These are phyloP conservation scores for Auricularia cornea DNA, from an alignment of 768 basidiomycete species.

Conservation along the genomic window DNA sequence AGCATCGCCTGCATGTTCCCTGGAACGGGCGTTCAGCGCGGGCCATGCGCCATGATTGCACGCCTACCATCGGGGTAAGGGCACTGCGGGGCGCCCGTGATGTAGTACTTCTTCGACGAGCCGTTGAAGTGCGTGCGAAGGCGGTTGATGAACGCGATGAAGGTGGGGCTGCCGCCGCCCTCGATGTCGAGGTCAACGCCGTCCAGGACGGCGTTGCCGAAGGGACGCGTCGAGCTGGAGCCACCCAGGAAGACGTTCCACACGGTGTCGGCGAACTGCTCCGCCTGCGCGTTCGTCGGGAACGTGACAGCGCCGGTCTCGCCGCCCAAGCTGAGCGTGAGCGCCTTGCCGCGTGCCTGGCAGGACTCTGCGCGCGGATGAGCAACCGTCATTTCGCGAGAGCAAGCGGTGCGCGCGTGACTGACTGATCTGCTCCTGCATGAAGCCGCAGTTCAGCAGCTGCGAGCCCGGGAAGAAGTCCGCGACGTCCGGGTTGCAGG, in stretches of 20 bases:
- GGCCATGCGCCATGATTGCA: too few relatives aligned
- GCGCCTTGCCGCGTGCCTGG: constrained; percentile 51
- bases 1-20: constrained; percentile 46
- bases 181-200: constrained; percentile 42
- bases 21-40: too few relatives aligned
- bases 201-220: constrained; percentile 63
- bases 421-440: constrained; percentile 5
- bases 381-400: not conserved
- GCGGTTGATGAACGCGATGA: constrained; percentile 46
- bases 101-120: constrained; percentile 55
- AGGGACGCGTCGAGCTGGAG: constrained; percentile 52
- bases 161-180: constrained; percentile 45
- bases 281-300: constrained; percentile 46
- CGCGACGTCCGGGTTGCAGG: not conserved
- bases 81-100: constrained; percentile 49
- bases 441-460: constrained; percentile 5
- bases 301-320: constrained; percentile 62
- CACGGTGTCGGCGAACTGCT: constrained; percentile 48
- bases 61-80: constrained; percentile 52
- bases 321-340: constrained; percentile 45
- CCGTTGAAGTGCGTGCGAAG: constrained; percentile 44
- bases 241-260: constrained; percentile 71
- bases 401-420: not conserved
- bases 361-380: constrained; percentile 49
- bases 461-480: constrained; percentile 4